A percentile compares a stretch with the other conserved stretches of the same genome.
phyloP scores from a whole-genome alignment of 176 grass and related monocot genomes.

The Otatea glauca region DNA sequence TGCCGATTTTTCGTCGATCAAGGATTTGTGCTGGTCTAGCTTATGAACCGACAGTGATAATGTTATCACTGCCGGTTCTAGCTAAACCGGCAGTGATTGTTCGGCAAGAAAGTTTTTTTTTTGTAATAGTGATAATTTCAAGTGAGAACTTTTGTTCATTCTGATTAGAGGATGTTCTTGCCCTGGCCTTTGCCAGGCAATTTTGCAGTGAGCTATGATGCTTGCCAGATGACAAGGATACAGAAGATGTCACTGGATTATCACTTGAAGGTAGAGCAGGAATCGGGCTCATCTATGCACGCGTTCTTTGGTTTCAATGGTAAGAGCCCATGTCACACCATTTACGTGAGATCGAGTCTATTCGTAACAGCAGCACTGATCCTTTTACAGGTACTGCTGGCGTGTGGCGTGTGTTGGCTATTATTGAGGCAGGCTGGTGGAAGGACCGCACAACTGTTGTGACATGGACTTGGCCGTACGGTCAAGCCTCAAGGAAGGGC shows the following conservation, averaged over 20 bases:
- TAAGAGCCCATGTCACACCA: conserved; percentile 29
- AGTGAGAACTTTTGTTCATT: conserved; percentile 57
- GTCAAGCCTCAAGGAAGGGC: conserved; percentile 73
- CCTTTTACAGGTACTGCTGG: conserved; percentile 79
- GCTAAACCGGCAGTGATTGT: no score
- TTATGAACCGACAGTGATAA: no score
- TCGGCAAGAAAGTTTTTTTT: no score
- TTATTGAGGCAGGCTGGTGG: conserved; percentile 88
- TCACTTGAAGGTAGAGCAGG: conserved; percentile 98
- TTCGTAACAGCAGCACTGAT: not conserved
- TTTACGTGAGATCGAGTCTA: not conserved
- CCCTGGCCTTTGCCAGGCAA: conserved; percentile 63
- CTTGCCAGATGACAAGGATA: conserved; percentile 96
- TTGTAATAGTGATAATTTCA: no score
- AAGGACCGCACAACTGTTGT: conserved; percentile 87
- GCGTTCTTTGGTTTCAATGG: conserved; percentile 95
- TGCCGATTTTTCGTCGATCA: no score
- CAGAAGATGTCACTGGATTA: conserved; percentile 99
- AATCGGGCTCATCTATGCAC: conserved; percentile 81
- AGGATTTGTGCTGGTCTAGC: no score
- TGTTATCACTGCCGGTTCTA: no score
- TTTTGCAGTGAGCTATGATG: conserved; percentile 94
- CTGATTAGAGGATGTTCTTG: conserved; percentile 70
- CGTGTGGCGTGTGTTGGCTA: conserved; percentile 82
- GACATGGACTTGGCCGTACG: conserved; percentile 97